Evolutionary conservation across 2,329 filamentous ascomycete species (phyloP), one percentile per base, ranked within the genome.

Genomic region (Apiospora marii): DNA sequence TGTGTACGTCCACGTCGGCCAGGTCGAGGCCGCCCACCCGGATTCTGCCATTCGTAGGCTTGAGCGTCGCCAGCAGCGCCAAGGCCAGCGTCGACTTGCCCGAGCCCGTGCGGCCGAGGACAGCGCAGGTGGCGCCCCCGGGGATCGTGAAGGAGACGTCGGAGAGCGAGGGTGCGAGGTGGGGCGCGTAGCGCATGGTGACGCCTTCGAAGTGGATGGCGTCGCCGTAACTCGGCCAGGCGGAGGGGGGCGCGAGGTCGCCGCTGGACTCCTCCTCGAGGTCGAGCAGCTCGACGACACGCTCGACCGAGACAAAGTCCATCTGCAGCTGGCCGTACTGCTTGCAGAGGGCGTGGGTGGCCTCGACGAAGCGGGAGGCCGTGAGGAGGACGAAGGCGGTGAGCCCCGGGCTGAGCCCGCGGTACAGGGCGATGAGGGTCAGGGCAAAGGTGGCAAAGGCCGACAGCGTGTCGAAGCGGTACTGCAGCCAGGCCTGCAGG

Each of bases 291-390:
- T 96, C 94, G 13, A 96, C 91, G 0, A 98, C 92, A 53, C 95
- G 90, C 82, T 98, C 95, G 0, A 98, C 93, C 0, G 93, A 95
- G 0, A 97, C 94, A 76, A 97, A 97, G 79, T 97, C 93, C 89
- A 98, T 95, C 80, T 98, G 94, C 1, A 98, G 87, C 78, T 93
- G 90, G 2, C 95, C 95, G 77, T 97, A 97, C 72, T 91, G 89
- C 73, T 91, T 90, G 81, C 95, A 98, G 0, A 97, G 87, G 1
- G 85, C 84, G 78, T 95, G 93, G 0, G 93, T 96, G 10, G 91
- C 88, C 13, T 85, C 82, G 24, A 96, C 93, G 75, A 94, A 92
- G 73, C 88, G 89, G 7, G 88, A 87, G 0, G 93, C 92, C 0
- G 92, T 90, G 0, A 93, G 91, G 4, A 98, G 87, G 0, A 97